Percentiles rank a stretch among this genome's conserved stretches.
Evolutionary conservation across 202 grass and related monocot species (phyloP).

Genomic region (Zoysia matrella): DNA sequence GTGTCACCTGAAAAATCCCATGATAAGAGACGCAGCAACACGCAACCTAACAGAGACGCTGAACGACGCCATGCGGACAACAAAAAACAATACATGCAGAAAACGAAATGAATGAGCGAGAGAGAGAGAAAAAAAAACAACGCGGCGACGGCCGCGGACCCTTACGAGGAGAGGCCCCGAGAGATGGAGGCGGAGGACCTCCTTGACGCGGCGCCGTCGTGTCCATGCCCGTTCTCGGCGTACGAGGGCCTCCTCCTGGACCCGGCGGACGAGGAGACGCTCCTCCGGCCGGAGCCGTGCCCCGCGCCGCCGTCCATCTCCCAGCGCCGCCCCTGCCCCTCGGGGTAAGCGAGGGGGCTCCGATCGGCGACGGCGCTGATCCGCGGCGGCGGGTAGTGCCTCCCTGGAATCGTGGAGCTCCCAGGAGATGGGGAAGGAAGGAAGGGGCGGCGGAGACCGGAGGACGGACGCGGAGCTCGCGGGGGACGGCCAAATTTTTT

Average conservation of each 20-base stretch:
- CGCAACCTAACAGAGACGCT: neutral
- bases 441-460: constrained; percentile 40
- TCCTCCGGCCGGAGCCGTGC: constrained; percentile 50
- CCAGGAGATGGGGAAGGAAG: constrained; percentile 1
- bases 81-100: neutral
- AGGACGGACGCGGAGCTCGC: constrained; percentile 44
- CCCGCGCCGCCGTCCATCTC: constrained; percentile 67
- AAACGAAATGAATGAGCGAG: neutral
- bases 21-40: neutral
- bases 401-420: constrained; percentile 46
- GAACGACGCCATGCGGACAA: neutral
- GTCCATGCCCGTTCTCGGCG: constrained; percentile 60
- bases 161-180: constrained; percentile 52
- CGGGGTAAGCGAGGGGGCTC: constrained; percentile 37
- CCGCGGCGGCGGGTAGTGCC: constrained; percentile 6
- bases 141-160: neutral
- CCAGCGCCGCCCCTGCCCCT: constrained; percentile 47
- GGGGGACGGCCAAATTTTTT: constrained; percentile 32
- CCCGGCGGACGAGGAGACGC: constrained; percentile 39
- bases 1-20: no score
- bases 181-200: constrained; percentile 59
- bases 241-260: constrained; percentile 50
- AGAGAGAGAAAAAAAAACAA: neutral
- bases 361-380: constrained; percentile 66
- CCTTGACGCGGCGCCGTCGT: constrained; percentile 32